phyloP scores from a whole-genome alignment of 116 monocot species.

The Zostera marina region DNA sequence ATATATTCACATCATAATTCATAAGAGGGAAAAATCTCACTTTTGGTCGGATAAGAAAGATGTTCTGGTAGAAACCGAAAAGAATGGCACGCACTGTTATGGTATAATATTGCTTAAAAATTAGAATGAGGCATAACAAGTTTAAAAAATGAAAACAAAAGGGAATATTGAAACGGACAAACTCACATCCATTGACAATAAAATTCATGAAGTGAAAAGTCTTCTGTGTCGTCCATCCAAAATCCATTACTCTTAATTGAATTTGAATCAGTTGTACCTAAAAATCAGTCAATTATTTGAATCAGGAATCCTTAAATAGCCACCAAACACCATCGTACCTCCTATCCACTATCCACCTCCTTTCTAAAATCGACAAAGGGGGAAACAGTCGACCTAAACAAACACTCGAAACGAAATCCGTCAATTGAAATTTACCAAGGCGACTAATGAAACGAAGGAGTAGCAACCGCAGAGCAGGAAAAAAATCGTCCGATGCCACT shows the following conservation, averaged over 20 bases:
- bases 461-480: conserved; percentile 42
- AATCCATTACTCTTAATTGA: conserved; percentile 56
- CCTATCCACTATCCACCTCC: too few species aligned
- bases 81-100: conserved; percentile 51
- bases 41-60: conserved; percentile 35
- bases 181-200: conserved; percentile 54
- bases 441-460: conserved; percentile 43
- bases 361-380: not conserved
- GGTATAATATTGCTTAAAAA: not conserved
- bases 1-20: too few species aligned
- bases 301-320: not conserved
- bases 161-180: not conserved
- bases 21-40: conserved; percentile 16
- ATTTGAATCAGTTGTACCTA: conserved; percentile 39
- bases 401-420: not conserved
- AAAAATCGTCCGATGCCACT: conserved; percentile 53
- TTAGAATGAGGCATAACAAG: not conserved
- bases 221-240: conserved; percentile 77
- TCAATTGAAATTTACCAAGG: conserved; percentile 20
- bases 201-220: conserved; percentile 76
- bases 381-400: not conserved
- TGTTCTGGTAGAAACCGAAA: conserved; percentile 38
- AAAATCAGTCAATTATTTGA: not conserved
- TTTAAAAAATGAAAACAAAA: not conserved
- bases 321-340: not conserved